These are phyloP conservation scores for Opeltia flavorubescens DNA, from an alignment of 495 filamentous ascomycete genomes.

Conservation along the genomic window DNA sequence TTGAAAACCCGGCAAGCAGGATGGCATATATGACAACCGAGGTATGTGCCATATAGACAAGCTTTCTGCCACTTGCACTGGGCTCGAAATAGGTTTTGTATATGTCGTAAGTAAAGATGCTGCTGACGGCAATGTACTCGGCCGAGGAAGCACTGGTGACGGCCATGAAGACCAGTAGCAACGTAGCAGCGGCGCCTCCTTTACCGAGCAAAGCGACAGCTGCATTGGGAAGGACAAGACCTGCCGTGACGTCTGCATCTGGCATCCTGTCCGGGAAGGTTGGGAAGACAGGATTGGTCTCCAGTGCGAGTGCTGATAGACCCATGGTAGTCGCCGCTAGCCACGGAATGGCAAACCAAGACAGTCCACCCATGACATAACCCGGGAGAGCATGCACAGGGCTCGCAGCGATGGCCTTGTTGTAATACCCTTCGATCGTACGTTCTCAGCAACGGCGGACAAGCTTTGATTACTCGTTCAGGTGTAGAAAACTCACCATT, in stretches of 20 bases:
- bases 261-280: conserved; percentile 60
- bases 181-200: conserved; percentile 70
- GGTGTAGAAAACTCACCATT: conserved; percentile 30
- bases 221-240: conserved; percentile 77
- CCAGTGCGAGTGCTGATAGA: conserved; percentile 71
- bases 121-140: conserved; percentile 83
- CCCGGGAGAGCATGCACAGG: conserved; percentile 84
- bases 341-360: conserved; percentile 96
- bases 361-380: conserved; percentile 80
- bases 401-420: conserved; percentile 88
- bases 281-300: conserved; percentile 59
- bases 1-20: conserved; percentile 74
- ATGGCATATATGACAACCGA: conserved; percentile 65
- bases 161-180: conserved; percentile 90
- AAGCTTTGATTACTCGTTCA: no score
- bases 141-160: conserved; percentile 84
- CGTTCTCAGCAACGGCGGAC: no score
- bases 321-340: conserved; percentile 88
- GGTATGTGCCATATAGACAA: conserved; percentile 77
- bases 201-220: conserved; percentile 80
- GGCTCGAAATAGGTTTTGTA: conserved; percentile 52
- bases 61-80: conserved; percentile 44
- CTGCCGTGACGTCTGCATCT: conserved; percentile 63
- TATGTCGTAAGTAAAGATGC: conserved; percentile 88
- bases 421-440: conserved; percentile 69